Percentiles rank a stretch among this genome's conserved stretches.
These are phyloP conservation scores for Cladosporium phlei DNA, from an alignment of 2,329 filamentous ascomycete genomes.

Conservation along the genomic window DNA sequence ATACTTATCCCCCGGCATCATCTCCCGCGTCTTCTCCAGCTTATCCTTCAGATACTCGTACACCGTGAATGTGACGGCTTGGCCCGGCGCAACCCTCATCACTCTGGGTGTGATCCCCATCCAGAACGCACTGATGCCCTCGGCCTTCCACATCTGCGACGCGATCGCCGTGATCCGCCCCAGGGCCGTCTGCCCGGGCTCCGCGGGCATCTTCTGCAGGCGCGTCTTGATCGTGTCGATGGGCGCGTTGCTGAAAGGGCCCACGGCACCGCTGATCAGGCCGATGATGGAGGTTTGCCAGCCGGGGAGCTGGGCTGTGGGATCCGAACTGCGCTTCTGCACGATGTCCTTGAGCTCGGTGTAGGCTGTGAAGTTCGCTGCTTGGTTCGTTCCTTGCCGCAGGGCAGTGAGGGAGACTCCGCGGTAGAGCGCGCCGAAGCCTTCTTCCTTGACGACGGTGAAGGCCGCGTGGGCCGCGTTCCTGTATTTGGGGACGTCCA, in stretches of 20 bases:
- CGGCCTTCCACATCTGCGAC: slow-evolving; percentile 63
- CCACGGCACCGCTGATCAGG: slow-evolving; percentile 88
- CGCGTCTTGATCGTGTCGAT: slow-evolving; percentile 99
- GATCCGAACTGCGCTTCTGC: slow-evolving; percentile 67
- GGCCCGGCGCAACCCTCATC: slow-evolving; percentile 94
- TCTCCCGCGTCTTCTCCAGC: slow-evolving; percentile 45
- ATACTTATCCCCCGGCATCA: slow-evolving; percentile 43
- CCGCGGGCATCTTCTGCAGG: slow-evolving; percentile 81
- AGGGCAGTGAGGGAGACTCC: slow-evolving; percentile 91
- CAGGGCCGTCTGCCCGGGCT: slow-evolving; percentile 71
- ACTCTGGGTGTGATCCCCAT: slow-evolving; percentile 97
- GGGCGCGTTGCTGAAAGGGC: slow-evolving; percentile 90
- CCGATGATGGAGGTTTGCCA: slow-evolving; percentile 92
- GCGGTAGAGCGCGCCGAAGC: slow-evolving; percentile 79
- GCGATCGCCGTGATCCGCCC: slow-evolving; percentile 74
- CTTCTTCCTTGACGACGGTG: slow-evolving; percentile 90
- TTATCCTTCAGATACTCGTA: slow-evolving; percentile 50
- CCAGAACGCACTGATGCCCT: slow-evolving; percentile 92
- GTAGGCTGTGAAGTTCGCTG: slow-evolving; percentile 98
- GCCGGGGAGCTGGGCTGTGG: slow-evolving; percentile 64
- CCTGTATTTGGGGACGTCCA: slow-evolving; percentile 94
- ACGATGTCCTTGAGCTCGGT: slow-evolving; percentile 82
- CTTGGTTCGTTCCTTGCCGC: slow-evolving; percentile 93
- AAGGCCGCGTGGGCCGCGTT: slow-evolving; percentile 80
- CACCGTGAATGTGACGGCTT: slow-evolving; percentile 68